Evolutionary conservation across 495 filamentous ascomycete genomes (phyloP), one percentile per base, ranked within the genome.

Genomic region (Daldinia decipiens): DNA sequence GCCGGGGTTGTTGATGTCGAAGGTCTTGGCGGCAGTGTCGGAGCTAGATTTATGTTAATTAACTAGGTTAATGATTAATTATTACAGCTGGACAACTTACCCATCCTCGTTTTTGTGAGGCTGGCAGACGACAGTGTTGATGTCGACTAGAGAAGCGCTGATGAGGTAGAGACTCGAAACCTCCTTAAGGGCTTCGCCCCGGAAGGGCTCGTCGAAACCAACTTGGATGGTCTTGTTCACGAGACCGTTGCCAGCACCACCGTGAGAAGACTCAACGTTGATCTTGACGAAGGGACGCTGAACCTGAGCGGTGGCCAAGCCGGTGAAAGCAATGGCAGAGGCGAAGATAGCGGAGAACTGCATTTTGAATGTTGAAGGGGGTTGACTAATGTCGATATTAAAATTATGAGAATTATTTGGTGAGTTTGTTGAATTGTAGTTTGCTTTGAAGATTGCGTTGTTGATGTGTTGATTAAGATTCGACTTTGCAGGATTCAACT

Each of bases 161-260:
- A 38, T 38, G 24, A 73, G 62, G 67, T 73, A 73, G 36, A 74
- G 62, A 17, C 43, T 61, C n/a, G 71, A 74, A 3, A 74, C 71
- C 12, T 27, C 53, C 1, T 67, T 27, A 24, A 74, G n/a, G 27
- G 12, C 58, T 0, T 7, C 4, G 55, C 64, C 27, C 8, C 57
- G 34, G 59, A 6, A 2, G 11, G 27, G 27, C 0, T 5, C 31
- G 0, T 45, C 59, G 34, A 70, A 15, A 9, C 34, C 43, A 27
- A 63, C 45, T 1, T 8, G 6, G 36, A 73, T 24, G 39, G 71
- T 73, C 4, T 26, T 39, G 66, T 70, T 70, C 38, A n/a, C 65
- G 34, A 59, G 58, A 12, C 53, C 61, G 26, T 11, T 29, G 26
- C 70, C 65, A 40, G 70, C 65, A 17, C 70, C 70, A 15, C 71